Conservation (phyloP, 306 rosid species). For the Acmispon strigosus region DNA sequence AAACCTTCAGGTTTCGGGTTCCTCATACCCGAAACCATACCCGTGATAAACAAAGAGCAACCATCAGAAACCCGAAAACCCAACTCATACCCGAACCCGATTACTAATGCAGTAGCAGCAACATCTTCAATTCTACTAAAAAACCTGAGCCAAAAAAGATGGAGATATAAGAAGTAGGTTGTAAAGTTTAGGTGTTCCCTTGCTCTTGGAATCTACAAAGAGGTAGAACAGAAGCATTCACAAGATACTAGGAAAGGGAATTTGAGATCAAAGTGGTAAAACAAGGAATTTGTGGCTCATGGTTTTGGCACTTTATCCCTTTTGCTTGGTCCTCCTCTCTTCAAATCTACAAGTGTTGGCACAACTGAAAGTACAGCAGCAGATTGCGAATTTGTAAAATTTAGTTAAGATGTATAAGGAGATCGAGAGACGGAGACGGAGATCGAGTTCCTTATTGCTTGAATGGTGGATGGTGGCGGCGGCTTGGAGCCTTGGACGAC, state of each 20-base stretch:
- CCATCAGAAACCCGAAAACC: too few relatives aligned
- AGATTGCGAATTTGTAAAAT: background rate
- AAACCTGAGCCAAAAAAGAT: slow-evolving; percentile 5
- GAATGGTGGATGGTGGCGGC: too few relatives aligned
- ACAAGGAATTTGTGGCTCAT: background rate
- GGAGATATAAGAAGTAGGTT: slow-evolving; percentile 1
- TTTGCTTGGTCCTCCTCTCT: background rate
- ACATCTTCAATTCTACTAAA: too few relatives aligned
- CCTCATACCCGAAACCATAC: too few relatives aligned
- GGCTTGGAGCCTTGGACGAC: too few relatives aligned
- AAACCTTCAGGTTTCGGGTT: too few relatives aligned
- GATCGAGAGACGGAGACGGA: too few relatives aligned
- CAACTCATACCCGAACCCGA: too few relatives aligned
- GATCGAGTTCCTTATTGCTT: too few relatives aligned
- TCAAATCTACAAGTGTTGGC: background rate
- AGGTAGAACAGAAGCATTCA: slow-evolving; percentile 9
- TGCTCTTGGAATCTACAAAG: slow-evolving; percentile 24
- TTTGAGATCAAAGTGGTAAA: background rate
- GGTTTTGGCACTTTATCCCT: background rate
- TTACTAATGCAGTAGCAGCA: too few relatives aligned
- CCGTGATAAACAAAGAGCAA: too few relatives aligned
- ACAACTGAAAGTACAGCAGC: background rate
- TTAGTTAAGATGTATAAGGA: slow-evolving; percentile 33
- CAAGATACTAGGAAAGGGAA: slow-evolving; percentile 13
- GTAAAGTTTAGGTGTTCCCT: slow-evolving; percentile 19